These are phyloP conservation scores for Lunasporangiospora selenospora DNA, from an alignment of 192 early-diverging fungal species.

Conservation along the genomic window DNA sequence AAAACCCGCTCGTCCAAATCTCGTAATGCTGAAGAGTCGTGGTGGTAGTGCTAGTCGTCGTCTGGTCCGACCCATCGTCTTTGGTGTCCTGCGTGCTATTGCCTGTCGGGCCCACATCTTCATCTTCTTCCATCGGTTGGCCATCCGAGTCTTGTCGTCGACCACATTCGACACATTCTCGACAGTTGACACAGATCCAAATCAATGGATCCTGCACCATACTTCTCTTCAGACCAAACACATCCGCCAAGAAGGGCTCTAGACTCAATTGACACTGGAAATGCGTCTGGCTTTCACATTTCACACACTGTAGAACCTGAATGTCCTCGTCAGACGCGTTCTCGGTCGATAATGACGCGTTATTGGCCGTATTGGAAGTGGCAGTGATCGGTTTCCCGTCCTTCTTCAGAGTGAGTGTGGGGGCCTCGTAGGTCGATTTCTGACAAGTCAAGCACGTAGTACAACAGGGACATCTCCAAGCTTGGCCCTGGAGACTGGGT, in stretches of 20 bases:
- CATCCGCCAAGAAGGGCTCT: conserved; percentile 23
- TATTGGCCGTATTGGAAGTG: too few relatives aligned
- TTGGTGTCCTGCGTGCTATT: background rate
- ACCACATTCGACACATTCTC: conserved; percentile 45
- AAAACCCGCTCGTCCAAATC: conserved; percentile 55
- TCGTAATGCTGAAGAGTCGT: background rate
- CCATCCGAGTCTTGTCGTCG: too few relatives aligned
- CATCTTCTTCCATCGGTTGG: background rate
- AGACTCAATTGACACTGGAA: conserved; percentile 21
- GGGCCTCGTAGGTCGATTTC: conserved; percentile 5
- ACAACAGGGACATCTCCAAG: conserved; percentile 31
- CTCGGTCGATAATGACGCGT: too few relatives aligned
- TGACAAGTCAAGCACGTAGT: conserved; percentile 14
- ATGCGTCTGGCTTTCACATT: conserved; percentile 15
- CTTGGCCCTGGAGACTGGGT: background rate
- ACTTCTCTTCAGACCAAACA: background rate
- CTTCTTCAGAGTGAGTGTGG: background rate
- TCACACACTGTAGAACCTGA: conserved; percentile 15
- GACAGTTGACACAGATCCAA: conserved; percentile 35
- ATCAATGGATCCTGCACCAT: background rate
- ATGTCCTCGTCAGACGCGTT: conserved; percentile 5
- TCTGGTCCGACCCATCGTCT: background rate
- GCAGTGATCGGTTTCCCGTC: too few relatives aligned
- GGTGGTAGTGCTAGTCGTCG: background rate
- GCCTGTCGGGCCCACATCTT: background rate